These are phyloP conservation scores for Chrysanthemum lavandulifolium DNA, from an alignment of 129 eudicot species.

Conservation along the genomic window DNA sequence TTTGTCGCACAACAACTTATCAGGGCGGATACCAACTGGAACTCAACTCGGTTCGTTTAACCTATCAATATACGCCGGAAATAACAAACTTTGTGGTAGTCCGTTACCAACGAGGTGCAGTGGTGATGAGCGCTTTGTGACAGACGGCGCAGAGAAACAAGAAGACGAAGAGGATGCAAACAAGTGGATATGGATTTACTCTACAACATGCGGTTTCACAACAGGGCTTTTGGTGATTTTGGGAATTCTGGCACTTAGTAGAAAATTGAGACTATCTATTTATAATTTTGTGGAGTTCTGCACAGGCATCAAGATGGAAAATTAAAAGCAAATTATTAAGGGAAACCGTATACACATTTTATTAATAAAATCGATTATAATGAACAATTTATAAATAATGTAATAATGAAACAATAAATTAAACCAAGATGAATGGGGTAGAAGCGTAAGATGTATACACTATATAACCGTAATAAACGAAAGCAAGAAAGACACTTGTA, in stretches of 20 bases:
- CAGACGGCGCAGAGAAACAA: too few relatives aligned
- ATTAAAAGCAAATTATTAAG: too few relatives aligned
- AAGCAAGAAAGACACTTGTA: too few relatives aligned
- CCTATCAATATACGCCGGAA: slow-evolving; percentile 33
- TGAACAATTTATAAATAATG: too few relatives aligned
- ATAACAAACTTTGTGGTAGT: slow-evolving; percentile 37
- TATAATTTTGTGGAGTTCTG: slow-evolving; percentile 5
- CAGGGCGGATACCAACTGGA: slow-evolving; percentile 44
- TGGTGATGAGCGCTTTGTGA: too few relatives aligned
- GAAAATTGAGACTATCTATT: slow-evolving; percentile 15
- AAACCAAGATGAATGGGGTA: too few relatives aligned
- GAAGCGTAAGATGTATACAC: too few relatives aligned
- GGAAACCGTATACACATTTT: too few relatives aligned
- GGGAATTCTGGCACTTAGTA: slow-evolving; percentile 8
- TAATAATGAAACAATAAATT: too few relatives aligned
- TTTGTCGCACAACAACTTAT: slow-evolving; percentile 37
- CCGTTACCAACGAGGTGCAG: slow-evolving; percentile 33
- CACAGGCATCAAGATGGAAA: neutral
- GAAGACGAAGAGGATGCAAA: slow-evolving; percentile 13
- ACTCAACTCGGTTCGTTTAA: slow-evolving; percentile 29
- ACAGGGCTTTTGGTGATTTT: slow-evolving; percentile 22
- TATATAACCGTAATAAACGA: too few relatives aligned
- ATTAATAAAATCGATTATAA: too few relatives aligned
- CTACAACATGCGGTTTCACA: slow-evolving; percentile 17
- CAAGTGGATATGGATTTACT: slow-evolving; percentile 7